Evolutionary conservation across 1,284 basidiomycete genomes (phyloP).

Genomic region (Gastroboletus turbinatus): DNA sequence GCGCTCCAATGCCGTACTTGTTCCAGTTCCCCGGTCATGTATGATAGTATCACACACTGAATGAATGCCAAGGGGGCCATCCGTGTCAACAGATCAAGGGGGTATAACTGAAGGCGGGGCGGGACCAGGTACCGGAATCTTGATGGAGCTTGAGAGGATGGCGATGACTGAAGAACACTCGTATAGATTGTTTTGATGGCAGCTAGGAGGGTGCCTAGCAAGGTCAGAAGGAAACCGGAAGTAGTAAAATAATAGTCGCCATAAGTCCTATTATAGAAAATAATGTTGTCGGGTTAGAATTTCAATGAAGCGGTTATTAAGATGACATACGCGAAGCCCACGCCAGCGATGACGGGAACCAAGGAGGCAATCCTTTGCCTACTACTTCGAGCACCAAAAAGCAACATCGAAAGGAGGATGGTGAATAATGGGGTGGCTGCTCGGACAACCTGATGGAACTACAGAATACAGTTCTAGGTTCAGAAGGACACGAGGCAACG

Average conservation of each 20-base stretch:
- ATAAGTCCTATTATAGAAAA: slow-evolving; percentile 60
- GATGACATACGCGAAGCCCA: slow-evolving; percentile 83
- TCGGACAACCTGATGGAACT: slow-evolving; percentile 97
- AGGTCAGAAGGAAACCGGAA: slow-evolving; percentile 80
- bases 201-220: slow-evolving; percentile 86
- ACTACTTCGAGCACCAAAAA: slow-evolving; percentile 55
- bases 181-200: slow-evolving; percentile 91
- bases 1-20: slow-evolving; percentile 54
- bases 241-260: slow-evolving; percentile 88
- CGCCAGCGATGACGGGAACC: slow-evolving; percentile 86
- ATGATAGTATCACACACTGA: slow-evolving; percentile 78
- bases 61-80: slow-evolving; percentile 88
- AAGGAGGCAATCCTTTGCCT: slow-evolving; percentile 70
- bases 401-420: slow-evolving; percentile 65
- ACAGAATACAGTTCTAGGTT: not conserved
- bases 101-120: slow-evolving; percentile 62
- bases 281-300: not conserved
- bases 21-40: slow-evolving; percentile 76
- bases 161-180: slow-evolving; percentile 67
- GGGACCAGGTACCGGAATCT: slow-evolving; percentile 37
- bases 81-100: slow-evolving; percentile 81
- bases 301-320: not conserved
- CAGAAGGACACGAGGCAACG: not conserved
- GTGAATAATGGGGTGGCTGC: slow-evolving; percentile 90
- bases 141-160: slow-evolving; percentile 22